phyloP scores from a whole-genome alignment of 352 stramenopile species.

The Stephanocyclus meneghinianus region DNA sequence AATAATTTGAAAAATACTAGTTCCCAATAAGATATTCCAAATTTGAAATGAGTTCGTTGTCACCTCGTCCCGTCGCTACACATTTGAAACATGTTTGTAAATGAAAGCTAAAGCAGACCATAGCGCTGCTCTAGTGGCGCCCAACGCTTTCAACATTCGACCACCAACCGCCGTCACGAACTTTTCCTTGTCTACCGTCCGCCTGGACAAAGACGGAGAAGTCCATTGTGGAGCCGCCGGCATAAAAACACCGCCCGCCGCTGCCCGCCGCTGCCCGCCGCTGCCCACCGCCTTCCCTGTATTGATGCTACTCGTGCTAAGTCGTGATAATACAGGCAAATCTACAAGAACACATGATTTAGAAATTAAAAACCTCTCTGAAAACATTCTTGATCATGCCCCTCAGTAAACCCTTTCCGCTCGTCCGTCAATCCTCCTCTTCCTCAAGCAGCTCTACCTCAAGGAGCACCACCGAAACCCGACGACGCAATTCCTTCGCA shows the following conservation, averaged over 20 bases:
- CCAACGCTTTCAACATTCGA: too few relatives aligned
- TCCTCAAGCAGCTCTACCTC: neutral
- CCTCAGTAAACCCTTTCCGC: neutral
- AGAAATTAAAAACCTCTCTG: neutral
- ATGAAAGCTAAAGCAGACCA: too few relatives aligned
- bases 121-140: too few relatives aligned
- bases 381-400: neutral
- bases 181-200: neutral
- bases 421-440: constrained; percentile 1
- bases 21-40: too few relatives aligned
- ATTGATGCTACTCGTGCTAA: neutral
- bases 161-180: neutral
- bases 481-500: constrained; percentile 3
- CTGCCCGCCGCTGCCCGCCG: neutral
- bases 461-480: neutral
- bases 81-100: too few relatives aligned
- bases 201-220: neutral
- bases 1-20: too few relatives aligned
- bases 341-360: constrained; percentile 2
- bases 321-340: neutral
- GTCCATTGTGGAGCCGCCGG: neutral
- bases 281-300: neutral
- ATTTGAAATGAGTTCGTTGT: too few relatives aligned
- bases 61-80: too few relatives aligned
- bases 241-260: neutral